Conservation (phyloP, 2,329 filamentous ascomycete species). For the Onygenales sp. region DNA sequence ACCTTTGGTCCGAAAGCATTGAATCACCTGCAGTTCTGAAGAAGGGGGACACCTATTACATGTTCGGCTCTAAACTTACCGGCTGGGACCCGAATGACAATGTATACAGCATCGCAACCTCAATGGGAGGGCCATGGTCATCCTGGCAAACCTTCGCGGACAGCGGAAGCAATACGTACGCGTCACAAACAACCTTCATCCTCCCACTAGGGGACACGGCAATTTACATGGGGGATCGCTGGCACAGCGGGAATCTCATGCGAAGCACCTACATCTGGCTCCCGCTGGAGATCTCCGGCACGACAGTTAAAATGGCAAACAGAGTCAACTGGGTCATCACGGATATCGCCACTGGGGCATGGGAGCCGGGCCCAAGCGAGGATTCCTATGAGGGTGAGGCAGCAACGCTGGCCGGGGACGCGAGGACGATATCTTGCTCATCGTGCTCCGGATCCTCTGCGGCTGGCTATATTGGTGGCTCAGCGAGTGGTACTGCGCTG, state of each 20-base stretch:
- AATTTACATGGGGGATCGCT: constrained; percentile 55
- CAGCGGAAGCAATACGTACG: constrained; percentile 48
- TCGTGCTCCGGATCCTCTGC: constrained; percentile 42
- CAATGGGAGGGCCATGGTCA: constrained; percentile 52
- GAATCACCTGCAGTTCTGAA: constrained; percentile 58
- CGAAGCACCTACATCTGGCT: constrained; percentile 57
- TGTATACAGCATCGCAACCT: constrained; percentile 50
- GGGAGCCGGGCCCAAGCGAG: constrained; percentile 37
- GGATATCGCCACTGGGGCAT: constrained; percentile 29
- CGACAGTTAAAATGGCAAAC: constrained; percentile 36
- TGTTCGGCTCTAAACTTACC: constrained; percentile 52
- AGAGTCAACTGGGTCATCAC: constrained; percentile 48
- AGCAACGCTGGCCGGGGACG: constrained; percentile 33
- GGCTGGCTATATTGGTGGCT: constrained; percentile 49
- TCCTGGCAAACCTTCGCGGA: constrained; percentile 51
- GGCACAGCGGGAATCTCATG: constrained; percentile 51
- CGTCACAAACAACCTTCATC: constrained; percentile 52
- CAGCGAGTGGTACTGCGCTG: constrained; percentile 36
- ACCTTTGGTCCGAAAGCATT: constrained; percentile 43
- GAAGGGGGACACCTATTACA: constrained; percentile 50
- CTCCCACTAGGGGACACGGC: constrained; percentile 34
- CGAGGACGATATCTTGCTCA: constrained; percentile 39
- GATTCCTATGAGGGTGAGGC: constrained; percentile 44
- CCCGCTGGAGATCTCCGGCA: constrained; percentile 46
- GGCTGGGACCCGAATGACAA: constrained; percentile 58